Conservation (phyloP, 768 basidiomycete genomes). For the Gloeostereum incarnatum region DNA sequence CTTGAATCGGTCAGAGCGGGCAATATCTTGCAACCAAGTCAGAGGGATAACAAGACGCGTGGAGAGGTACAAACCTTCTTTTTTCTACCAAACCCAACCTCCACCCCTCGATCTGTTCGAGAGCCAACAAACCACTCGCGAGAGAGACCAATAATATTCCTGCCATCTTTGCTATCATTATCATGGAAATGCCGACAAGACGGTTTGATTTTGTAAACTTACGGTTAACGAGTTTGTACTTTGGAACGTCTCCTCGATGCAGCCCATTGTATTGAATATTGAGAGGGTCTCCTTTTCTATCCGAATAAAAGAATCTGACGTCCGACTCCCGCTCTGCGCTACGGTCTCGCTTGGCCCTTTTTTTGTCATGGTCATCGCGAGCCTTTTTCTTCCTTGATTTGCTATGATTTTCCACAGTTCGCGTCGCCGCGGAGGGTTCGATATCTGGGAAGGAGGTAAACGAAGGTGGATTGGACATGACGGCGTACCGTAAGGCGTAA, state of each 20-base stretch:
- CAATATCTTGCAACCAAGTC: slow-evolving; percentile 13
- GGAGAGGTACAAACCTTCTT: slow-evolving; percentile 28
- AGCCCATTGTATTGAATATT: slow-evolving; percentile 64
- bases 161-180: slow-evolving; percentile 48
- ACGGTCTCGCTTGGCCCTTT: too few relatives aligned
- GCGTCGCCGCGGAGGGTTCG: slow-evolving; percentile 17
- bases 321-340: too few relatives aligned
- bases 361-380: too few relatives aligned
- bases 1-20: slow-evolving; percentile 49
- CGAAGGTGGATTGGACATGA: slow-evolving; percentile 46
- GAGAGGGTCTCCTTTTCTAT: slow-evolving; percentile 54
- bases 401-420: background rate
- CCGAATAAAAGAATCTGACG: slow-evolving; percentile 43
- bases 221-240: slow-evolving; percentile 53
- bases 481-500: slow-evolving; percentile 6
- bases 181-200: slow-evolving; percentile 4
- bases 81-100: slow-evolving; percentile 34
- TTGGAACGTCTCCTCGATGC: slow-evolving; percentile 55
- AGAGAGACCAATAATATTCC: slow-evolving; percentile 55
- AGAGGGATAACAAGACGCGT: slow-evolving; percentile 2
- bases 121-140: slow-evolving; percentile 34
- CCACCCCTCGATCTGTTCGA: slow-evolving; percentile 43
- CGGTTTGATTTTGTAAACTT: slow-evolving; percentile 19
- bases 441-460: slow-evolving; percentile 59
- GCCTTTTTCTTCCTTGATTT: slow-evolving; percentile 15